Conservation (phyloP, 306 rosid species). For the Quercus engelmannii region DNA sequence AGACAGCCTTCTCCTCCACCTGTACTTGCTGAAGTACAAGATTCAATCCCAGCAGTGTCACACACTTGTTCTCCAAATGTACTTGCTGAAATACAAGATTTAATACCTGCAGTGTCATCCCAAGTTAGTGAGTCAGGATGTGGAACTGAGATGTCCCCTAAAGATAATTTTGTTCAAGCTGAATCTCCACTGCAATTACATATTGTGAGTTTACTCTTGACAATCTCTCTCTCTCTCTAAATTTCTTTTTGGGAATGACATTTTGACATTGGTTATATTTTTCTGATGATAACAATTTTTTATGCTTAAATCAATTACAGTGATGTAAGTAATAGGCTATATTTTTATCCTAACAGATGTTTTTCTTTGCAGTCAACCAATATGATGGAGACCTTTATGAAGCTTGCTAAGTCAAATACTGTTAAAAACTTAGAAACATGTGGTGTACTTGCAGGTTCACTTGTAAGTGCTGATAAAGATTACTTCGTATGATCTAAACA, state of each 20-base stretch:
- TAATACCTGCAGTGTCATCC: constrained; percentile 69
- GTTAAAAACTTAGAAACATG: constrained; percentile 88
- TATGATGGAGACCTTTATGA: constrained; percentile 90
- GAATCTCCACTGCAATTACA: constrained; percentile 82
- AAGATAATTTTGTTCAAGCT: constrained; percentile 51
- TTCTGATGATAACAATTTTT: constrained; percentile 7
- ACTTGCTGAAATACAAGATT: constrained; percentile 87
- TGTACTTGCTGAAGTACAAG: constrained; percentile 90
- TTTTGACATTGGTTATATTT: not conserved
- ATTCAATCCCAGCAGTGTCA: constrained; percentile 69
- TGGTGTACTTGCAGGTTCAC: constrained; percentile 90
- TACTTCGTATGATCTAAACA: not conserved
- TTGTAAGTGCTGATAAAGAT: constrained; percentile 58
- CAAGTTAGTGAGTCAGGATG: constrained; percentile 45
- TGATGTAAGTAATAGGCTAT: constrained; percentile 2
- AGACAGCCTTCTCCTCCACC: constrained; percentile 96
- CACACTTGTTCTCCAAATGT: constrained; percentile 87
- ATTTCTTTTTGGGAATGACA: not conserved
- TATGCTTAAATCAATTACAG: not conserved
- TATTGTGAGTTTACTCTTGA: constrained; percentile 57
- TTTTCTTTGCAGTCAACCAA: constrained; percentile 69
- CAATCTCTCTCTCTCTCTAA: not conserved
- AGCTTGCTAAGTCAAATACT: constrained; percentile 84
- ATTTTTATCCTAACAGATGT: constrained; percentile 18
- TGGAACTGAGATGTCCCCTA: constrained; percentile 37